Evolutionary conservation across 441 rosid genomes (phyloP).

Genomic region (Hypseocharis bilobata): DNA sequence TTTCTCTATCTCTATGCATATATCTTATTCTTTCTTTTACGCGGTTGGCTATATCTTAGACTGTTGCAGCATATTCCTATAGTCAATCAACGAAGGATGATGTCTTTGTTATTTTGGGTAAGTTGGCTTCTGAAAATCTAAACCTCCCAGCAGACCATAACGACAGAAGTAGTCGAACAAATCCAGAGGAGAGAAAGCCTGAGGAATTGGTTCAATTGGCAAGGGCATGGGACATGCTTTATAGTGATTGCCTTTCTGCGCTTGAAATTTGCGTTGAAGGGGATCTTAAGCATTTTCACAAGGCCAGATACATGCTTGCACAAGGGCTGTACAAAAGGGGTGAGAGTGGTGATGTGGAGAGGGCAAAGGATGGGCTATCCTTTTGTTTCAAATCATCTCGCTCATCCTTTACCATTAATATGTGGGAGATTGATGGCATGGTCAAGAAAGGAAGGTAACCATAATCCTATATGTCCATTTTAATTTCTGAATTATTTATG

Average conservation of each 20-base stretch:
- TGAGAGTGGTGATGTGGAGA: slow-evolving; percentile 68
- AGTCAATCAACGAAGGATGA: slow-evolving; percentile 55
- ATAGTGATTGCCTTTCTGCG: slow-evolving; percentile 83
- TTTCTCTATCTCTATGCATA: not conserved
- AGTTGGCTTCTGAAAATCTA: slow-evolving; percentile 39
- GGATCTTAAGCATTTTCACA: slow-evolving; percentile 97
- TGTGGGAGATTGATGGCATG: slow-evolving; percentile 99
- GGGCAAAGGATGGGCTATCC: slow-evolving; percentile 89
- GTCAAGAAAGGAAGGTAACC: slow-evolving; percentile 86
- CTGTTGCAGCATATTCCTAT: slow-evolving; percentile 56
- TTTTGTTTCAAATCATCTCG: slow-evolving; percentile 94
- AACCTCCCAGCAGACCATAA: slow-evolving; percentile 33
- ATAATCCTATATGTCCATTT: slow-evolving; percentile 18
- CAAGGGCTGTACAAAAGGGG: slow-evolving; percentile 78
- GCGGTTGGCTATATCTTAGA: slow-evolving; percentile 30
- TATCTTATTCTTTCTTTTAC: slow-evolving; percentile 18
- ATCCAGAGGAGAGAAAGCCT: slow-evolving; percentile 30
- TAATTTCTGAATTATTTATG: slow-evolving; percentile 9
- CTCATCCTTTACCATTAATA: slow-evolving; percentile 86
- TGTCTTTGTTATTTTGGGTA: slow-evolving; percentile 37
- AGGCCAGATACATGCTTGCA: slow-evolving; percentile 94
- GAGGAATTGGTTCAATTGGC: slow-evolving; percentile 50
- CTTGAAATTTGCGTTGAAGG: slow-evolving; percentile 86
- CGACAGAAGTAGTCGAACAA: slow-evolving; percentile 35
- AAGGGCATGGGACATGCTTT: slow-evolving; percentile 75